Conservation (phyloP, 2,329 filamentous ascomycete species). For the Calonectria pseudoreteaudii region DNA sequence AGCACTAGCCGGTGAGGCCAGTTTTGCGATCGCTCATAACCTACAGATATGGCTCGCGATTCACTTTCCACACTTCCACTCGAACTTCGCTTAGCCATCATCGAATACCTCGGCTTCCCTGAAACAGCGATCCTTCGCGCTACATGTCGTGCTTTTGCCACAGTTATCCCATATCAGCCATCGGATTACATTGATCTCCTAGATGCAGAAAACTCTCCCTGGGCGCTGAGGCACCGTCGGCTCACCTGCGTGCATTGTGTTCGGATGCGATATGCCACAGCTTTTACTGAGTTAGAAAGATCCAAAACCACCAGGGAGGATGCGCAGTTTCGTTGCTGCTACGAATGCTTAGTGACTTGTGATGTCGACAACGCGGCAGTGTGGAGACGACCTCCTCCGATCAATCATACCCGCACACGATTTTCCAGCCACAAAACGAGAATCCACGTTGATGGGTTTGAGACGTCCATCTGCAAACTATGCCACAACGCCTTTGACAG, state of each 20-base stretch:
- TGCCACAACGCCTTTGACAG: constrained; percentile 15
- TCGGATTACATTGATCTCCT: constrained; percentile 4
- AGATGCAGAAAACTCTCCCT: constrained; percentile 12
- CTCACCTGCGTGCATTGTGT: constrained; percentile 21
- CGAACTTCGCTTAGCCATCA: constrained; percentile 6
- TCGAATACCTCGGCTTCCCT: constrained; percentile 10
- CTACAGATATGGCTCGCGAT: not conserved
- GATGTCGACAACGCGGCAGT: not conserved
- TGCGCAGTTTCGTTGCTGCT: constrained; percentile 5
- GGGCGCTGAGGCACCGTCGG: constrained; percentile 1
- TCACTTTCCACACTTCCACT: not conserved
- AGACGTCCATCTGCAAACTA: constrained; percentile 1
- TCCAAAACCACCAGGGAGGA: not conserved
- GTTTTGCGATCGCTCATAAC: not conserved
- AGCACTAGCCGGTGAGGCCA: not conserved
- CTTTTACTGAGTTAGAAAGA: constrained; percentile 17
- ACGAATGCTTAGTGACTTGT: not conserved
- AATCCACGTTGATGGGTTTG: constrained; percentile 3
- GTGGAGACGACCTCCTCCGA: not conserved
- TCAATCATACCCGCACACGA: not conserved
- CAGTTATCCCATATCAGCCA: constrained; percentile 7
- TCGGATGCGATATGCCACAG: constrained; percentile 17
- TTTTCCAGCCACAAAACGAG: not conserved
- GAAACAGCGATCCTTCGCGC: constrained; percentile 11
- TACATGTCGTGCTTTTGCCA: constrained; percentile 10